Percentiles rank a stretch among this genome's conserved stretches.
Evolutionary conservation across 768 basidiomycete species (phyloP).

Genomic region (Auriscalpium microsporum): DNA sequence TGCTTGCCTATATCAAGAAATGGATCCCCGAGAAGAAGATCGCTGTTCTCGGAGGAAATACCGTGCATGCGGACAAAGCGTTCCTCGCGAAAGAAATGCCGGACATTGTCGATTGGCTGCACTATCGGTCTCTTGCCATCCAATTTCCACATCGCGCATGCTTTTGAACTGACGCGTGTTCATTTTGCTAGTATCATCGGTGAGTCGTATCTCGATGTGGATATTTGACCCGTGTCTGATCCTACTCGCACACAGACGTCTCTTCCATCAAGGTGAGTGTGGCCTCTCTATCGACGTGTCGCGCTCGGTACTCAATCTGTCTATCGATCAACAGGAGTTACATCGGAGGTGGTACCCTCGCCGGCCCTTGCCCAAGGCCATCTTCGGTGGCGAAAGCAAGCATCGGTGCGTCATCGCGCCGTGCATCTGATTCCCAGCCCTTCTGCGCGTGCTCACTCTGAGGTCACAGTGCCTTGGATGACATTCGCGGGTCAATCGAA

Average conservation of each 20-base stretch:
- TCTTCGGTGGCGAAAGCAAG: constrained; percentile 27
- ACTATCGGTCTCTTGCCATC: constrained; percentile 51
- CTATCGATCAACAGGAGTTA: constrained; percentile 44
- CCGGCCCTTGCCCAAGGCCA: constrained; percentile 15
- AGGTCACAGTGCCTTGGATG: constrained; percentile 62
- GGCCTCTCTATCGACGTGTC: background rate
- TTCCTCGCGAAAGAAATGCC: constrained; percentile 80
- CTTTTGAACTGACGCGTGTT: background rate
- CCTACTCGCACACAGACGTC: constrained; percentile 44
- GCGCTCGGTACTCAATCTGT: background rate
- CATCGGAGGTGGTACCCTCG: constrained; percentile 63
- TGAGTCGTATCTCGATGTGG: constrained; percentile 26
- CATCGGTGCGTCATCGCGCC: constrained; percentile 48
- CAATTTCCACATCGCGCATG: too few relatives aligned
- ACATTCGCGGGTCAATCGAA: constrained; percentile 68
- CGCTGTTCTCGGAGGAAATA: constrained; percentile 79
- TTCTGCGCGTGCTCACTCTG: background rate
- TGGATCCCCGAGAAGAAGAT: constrained; percentile 65
- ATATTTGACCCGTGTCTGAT: background rate
- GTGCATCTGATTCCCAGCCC: background rate
- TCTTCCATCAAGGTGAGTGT: constrained; percentile 66
- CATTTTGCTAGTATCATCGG: constrained; percentile 53
- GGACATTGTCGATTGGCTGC: constrained; percentile 66
- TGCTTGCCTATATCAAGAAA: constrained; percentile 72
- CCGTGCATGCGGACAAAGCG: constrained; percentile 71